phyloP scores from a whole-genome alignment of 2,329 filamentous ascomycete species.

The Epicoccum sorghinum region DNA sequence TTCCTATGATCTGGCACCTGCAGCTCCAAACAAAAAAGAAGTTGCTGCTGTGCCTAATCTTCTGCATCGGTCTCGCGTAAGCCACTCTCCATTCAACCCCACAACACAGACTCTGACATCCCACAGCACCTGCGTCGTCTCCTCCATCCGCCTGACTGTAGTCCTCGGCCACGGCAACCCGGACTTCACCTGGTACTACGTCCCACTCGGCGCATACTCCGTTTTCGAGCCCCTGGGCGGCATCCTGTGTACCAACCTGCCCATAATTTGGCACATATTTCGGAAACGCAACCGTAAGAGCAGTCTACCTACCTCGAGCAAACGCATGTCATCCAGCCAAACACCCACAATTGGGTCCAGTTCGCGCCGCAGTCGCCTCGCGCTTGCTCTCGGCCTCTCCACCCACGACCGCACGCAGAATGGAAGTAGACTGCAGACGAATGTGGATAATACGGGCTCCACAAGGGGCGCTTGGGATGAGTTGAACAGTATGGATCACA shows the following conservation, averaged over 20 bases:
- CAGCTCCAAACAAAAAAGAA: constrained; percentile 44
- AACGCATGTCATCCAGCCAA: constrained; percentile 19
- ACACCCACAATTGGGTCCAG: constrained; percentile 30
- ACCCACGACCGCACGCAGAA: constrained; percentile 28
- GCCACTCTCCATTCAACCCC: constrained; percentile 1
- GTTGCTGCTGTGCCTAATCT: constrained; percentile 38
- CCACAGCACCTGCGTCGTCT: constrained; percentile 40
- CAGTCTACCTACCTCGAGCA: constrained; percentile 21
- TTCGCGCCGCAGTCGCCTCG: constrained; percentile 27
- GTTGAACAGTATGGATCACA: constrained; percentile 25
- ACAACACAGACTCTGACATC: too few species aligned
- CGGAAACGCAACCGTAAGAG: constrained; percentile 35
- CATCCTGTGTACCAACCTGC: constrained; percentile 43
- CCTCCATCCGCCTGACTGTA: constrained; percentile 39
- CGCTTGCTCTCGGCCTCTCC: constrained; percentile 33
- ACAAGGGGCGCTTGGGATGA: constrained; percentile 27
- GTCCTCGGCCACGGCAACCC: constrained; percentile 38
- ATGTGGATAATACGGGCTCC: constrained; percentile 10
- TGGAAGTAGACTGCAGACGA: constrained; percentile 29
- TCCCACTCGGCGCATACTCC: constrained; percentile 43
- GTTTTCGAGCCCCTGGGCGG: constrained; percentile 44
- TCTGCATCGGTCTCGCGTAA: constrained; percentile 43
- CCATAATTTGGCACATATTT: constrained; percentile 45
- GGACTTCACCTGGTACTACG: constrained; percentile 44
- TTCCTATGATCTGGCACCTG: constrained; percentile 44